A percentile compares a stretch with the other conserved stretches of the same genome.
phyloP scores from a whole-genome alignment of 2,329 filamentous ascomycete species.

The Helotiales sp. region DNA sequence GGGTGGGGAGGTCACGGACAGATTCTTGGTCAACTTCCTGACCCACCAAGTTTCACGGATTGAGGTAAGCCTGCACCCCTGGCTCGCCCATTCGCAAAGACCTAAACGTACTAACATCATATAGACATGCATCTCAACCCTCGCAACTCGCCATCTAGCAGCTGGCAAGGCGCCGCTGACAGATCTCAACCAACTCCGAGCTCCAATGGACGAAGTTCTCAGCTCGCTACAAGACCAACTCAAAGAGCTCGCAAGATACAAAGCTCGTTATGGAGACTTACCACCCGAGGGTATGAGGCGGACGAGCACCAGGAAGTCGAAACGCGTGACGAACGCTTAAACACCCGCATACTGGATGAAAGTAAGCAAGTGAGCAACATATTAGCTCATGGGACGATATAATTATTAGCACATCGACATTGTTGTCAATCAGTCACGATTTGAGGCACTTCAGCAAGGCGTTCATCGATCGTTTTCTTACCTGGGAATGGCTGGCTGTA shows the following conservation, averaged over 20 bases:
- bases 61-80: conserved; percentile 66
- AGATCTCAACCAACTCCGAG: conserved; percentile 73
- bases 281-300: conserved; percentile 12
- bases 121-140: conserved; percentile 80
- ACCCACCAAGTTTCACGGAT: conserved; percentile 96
- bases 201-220: conserved; percentile 77
- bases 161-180: conserved; percentile 67
- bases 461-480: background rate
- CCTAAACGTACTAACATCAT: conserved; percentile 29
- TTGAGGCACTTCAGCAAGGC: background rate
- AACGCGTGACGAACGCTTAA: conserved; percentile 3
- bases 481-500: background rate
- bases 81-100: background rate
- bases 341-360: background rate
- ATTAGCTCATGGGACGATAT: background rate
- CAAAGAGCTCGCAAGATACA: conserved; percentile 67
- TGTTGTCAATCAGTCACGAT: background rate
- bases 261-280: conserved; percentile 41
- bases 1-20: conserved; percentile 86
- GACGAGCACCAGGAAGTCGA: background rate
- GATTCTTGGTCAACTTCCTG: conserved; percentile 85
- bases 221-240: conserved; percentile 64
- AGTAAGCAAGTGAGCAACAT: background rate
- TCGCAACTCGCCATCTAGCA: conserved; percentile 79
- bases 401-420: background rate